Evolutionary conservation across 192 early-diverging fungal species (phyloP), one percentile per base, ranked within the genome.

Genomic region (Coemansia sp.): DNA sequence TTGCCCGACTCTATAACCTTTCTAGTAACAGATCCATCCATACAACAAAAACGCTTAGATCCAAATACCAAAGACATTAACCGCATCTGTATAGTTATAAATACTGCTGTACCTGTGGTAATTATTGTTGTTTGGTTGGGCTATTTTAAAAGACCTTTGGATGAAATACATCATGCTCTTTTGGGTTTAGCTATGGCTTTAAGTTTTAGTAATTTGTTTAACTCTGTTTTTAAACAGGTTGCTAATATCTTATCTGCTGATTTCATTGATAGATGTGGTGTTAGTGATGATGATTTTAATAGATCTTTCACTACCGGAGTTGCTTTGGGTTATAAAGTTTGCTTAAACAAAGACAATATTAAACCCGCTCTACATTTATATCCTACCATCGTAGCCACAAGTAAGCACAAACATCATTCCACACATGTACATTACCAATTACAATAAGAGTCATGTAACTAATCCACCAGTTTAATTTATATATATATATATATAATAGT

Each of bases 101-200:
- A 40, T 40, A 73, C 70, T 2, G 44, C 70, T 0, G 43, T 66
- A 8, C 70, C 70, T 0, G 28, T 27, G 0, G 55, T 73, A 19
- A 47, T 58, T 11, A 55, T 73, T 15, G 40, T 58, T 42, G 24
- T 73, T 9, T 73, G 70, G 70, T 51, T 66, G 18, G 59, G 70
- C 0, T 66, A 37, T 41, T 55, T 53, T 29, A 38, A 35, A 9
- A 45, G 45, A 2, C 43, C 55, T 11, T 15, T 67, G 1, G 14
- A 17, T 25, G 70, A 73, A 26, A 52, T 66, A 36, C 70, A 73
- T 46, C 32, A 53, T 9, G 24, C 59, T 0, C 25, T 63, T 0
- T 46, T 73, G 17, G 70, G 70, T 6, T 40, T 73, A 34, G 63
- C 50, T n/a, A 46, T 59, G 50, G 55, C 70, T 1, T 25, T 73